Conservation (phyloP, 768 basidiomycete genomes). For the Tylopilus sp. region DNA sequence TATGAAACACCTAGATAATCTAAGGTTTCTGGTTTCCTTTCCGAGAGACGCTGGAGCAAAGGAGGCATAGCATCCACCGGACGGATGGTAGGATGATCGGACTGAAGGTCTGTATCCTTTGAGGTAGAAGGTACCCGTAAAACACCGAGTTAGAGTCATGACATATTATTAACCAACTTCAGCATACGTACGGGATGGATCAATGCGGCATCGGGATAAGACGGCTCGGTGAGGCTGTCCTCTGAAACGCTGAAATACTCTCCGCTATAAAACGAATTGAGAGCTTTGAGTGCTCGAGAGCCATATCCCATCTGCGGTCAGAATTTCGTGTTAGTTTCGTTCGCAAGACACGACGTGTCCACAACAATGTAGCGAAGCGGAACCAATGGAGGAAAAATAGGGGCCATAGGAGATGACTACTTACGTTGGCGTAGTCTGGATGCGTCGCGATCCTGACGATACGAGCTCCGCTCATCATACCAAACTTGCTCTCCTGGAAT, state of each 20-base stretch:
- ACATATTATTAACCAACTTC: background rate
- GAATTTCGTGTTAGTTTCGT: background rate
- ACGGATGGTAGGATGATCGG: conserved; percentile 74
- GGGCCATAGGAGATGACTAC: conserved; percentile 22
- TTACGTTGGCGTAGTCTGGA: conserved; percentile 88
- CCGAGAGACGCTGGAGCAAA: conserved; percentile 83
- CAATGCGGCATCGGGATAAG: conserved; percentile 55
- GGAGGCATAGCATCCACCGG: conserved; percentile 83
- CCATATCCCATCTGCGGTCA: conserved; percentile 90
- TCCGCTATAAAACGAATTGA: conserved; percentile 91
- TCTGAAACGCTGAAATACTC: conserved; percentile 90
- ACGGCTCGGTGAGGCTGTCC: conserved; percentile 39
- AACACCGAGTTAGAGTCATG: background rate
- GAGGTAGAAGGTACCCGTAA: background rate
- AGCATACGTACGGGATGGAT: conserved; percentile 42
- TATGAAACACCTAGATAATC: conserved; percentile 98
- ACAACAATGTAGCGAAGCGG: too few species aligned
- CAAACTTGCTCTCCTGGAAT: conserved; percentile 96
- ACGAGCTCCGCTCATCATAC: conserved; percentile 83
- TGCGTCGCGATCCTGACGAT: conserved; percentile 93
- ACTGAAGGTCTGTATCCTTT: conserved; percentile 58
- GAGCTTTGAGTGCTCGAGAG: conserved; percentile 76
- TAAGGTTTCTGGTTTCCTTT: conserved; percentile 83
- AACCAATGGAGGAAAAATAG: background rate
- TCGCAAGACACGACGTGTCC: background rate